Conservation (phyloP, 1,284 basidiomycete genomes). For the Stereum hirsutum region DNA sequence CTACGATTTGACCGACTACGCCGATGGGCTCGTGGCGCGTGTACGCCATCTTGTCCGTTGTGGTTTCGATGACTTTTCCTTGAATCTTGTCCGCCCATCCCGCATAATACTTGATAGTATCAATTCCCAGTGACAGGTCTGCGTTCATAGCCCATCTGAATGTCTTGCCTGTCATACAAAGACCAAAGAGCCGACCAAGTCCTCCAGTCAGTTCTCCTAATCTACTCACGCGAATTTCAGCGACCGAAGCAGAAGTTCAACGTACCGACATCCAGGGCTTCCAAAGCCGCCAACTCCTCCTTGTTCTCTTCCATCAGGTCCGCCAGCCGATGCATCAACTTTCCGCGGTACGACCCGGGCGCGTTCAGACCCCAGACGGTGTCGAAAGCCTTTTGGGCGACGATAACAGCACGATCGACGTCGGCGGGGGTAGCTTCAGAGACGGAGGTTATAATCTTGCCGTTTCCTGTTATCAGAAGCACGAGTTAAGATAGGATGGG, state of each 20-base stretch:
- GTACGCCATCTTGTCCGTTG: constrained; percentile 66
- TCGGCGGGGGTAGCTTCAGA: constrained; percentile 63
- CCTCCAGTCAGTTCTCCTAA: constrained; percentile 24
- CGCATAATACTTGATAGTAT: constrained; percentile 63
- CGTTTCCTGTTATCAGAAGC: constrained; percentile 41
- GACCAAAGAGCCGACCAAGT: not conserved
- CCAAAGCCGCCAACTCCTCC: constrained; percentile 71
- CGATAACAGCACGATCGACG: constrained; percentile 69
- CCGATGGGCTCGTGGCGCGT: constrained; percentile 92
- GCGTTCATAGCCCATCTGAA: constrained; percentile 64
- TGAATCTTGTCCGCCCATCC: constrained; percentile 85
- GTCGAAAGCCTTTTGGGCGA: constrained; percentile 73
- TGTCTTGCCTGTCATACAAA: constrained; percentile 45
- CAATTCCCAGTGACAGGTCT: constrained; percentile 67
- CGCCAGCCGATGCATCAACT: constrained; percentile 64
- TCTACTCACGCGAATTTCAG: not conserved
- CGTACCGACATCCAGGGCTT: constrained; percentile 54
- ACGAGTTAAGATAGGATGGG: not conserved
- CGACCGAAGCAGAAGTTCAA: not conserved
- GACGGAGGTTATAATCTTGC: constrained; percentile 60
- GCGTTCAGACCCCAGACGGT: constrained; percentile 65
- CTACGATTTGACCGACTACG: constrained; percentile 83
- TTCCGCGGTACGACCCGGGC: constrained; percentile 57
- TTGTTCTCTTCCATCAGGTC: constrained; percentile 62
- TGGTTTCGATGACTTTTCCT: constrained; percentile 75